These are phyloP conservation scores for Rhododendron vialii DNA, from an alignment of 148 eudicot genomes.

Conservation along the genomic window DNA sequence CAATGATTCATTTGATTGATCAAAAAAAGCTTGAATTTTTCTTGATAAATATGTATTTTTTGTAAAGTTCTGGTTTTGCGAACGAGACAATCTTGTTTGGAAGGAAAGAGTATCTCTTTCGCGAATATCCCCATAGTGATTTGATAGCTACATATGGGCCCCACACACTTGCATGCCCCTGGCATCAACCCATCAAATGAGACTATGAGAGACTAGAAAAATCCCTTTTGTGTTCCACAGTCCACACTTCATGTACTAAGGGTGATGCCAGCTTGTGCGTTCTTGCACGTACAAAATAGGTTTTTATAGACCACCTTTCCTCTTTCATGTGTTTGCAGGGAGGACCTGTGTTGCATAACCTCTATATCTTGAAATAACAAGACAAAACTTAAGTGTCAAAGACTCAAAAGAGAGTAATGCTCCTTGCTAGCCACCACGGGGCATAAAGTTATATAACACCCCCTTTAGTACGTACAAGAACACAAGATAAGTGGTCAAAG, in stretches of 20 bases:
- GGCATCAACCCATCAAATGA: not conserved
- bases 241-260: no score
- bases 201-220: not conserved
- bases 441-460: no score
- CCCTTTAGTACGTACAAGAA: no score
- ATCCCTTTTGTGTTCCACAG: not conserved
- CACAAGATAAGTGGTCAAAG: no score
- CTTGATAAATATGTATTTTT: not conserved
- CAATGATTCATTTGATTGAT: not conserved
- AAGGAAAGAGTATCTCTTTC: not conserved
- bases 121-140: not conserved
- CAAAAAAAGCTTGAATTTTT: no score
- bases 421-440: not conserved
- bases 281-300: not conserved
- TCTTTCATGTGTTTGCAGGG: not conserved
- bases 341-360: not conserved
- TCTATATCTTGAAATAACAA: not conserved
- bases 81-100: not conserved
- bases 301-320: not conserved
- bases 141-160: not conserved
- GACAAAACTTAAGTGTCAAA: not conserved
- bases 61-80: not conserved
- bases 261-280: not conserved
- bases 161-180: no score
- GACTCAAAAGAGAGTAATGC: not conserved